Evolutionary conservation across 305 asterid genomes (phyloP), one percentile per base, ranked within the genome.

Genomic region (Plantago coronopus): DNA sequence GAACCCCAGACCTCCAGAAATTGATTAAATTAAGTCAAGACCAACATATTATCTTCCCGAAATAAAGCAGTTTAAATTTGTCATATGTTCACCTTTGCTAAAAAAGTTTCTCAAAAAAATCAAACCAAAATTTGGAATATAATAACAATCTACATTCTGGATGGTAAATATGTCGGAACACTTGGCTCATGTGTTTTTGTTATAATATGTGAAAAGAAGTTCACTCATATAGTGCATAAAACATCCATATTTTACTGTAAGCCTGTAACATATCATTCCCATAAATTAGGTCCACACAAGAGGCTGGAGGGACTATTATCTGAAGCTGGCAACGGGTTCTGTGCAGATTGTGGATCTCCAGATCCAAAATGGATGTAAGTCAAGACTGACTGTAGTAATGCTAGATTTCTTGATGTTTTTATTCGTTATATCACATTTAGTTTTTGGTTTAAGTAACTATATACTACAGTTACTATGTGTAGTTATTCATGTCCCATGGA

Each of bases 361-460:
- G 89, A 89, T 81, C 99, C 99, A 27, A 89, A 87, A 80, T 94
- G 99, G 99, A 90, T 89, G 99, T 94, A 87, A 83, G 96, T 72
- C 56, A 68, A 51, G 38, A 16, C 59, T 10, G 54, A 6, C 17
- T 22, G 23, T 62, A 25, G 11, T 15, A 27, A 27, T 31, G 21
- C 48, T 59, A 18, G 29, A n/a, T 69, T 54, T n/a, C 16, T 51
- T 17, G 29, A 42, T 25, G 40, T 53, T 25, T 25, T 25, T 29
- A 29, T 27, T 16, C 13, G 31, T 48, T 42, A 19, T 27, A 27
- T 27, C 34, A 27, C 34, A 27, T 34, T 9, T 34, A 34, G 40
- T 34, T 34, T 34, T 34, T 6, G 1, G 1, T 34, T 3, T 27
- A 5, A 27, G 5, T 27, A 27, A 27, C 34, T 27, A 27, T 27